A percentile compares a stretch with the other conserved stretches of the same genome.
Conservation (phyloP, 495 filamentous ascomycete genomes). For the Xylaria telfairii region DNA sequence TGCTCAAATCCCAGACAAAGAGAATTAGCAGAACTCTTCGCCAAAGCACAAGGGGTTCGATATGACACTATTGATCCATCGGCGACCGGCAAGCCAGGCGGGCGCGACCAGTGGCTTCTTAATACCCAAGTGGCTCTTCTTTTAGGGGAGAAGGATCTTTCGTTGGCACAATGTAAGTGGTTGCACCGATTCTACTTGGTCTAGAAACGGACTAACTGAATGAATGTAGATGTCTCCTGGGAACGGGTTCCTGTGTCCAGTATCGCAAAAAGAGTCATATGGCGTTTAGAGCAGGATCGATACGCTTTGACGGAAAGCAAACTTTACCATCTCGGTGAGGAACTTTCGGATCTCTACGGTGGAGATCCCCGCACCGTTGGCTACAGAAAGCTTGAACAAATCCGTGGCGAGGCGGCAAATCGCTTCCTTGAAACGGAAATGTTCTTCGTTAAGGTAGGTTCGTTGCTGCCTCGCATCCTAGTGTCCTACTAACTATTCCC, state of each 20-base stretch:
- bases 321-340: slow-evolving; percentile 52
- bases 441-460: slow-evolving; percentile 77
- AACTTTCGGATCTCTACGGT: slow-evolving; percentile 51
- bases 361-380: slow-evolving; percentile 46
- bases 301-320: slow-evolving; percentile 53
- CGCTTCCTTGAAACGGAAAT: slow-evolving; percentile 63
- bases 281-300: slow-evolving; percentile 55
- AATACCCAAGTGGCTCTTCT: slow-evolving; percentile 78
- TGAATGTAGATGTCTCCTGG: slow-evolving; percentile 69
- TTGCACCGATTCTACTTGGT: background rate
- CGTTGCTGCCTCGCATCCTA: background rate
- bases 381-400: slow-evolving; percentile 44
- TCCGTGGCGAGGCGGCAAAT: slow-evolving; percentile 52
- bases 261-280: slow-evolving; percentile 55
- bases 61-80: slow-evolving; percentile 60
- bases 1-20: slow-evolving; percentile 54
- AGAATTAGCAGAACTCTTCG: slow-evolving; percentile 57
- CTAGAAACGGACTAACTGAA: slow-evolving; percentile 22
- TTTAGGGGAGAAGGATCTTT: slow-evolving; percentile 76
- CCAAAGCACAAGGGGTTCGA: slow-evolving; percentile 55
- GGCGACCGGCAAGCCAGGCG: slow-evolving; percentile 51
- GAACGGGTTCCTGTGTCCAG: slow-evolving; percentile 56
- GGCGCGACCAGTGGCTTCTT: slow-evolving; percentile 74
- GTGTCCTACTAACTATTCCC: slow-evolving; percentile 34
- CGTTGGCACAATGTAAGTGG: slow-evolving; percentile 72